phyloP scores from a whole-genome alignment of 306 rosid genomes.

The Vigna unguiculata region DNA sequence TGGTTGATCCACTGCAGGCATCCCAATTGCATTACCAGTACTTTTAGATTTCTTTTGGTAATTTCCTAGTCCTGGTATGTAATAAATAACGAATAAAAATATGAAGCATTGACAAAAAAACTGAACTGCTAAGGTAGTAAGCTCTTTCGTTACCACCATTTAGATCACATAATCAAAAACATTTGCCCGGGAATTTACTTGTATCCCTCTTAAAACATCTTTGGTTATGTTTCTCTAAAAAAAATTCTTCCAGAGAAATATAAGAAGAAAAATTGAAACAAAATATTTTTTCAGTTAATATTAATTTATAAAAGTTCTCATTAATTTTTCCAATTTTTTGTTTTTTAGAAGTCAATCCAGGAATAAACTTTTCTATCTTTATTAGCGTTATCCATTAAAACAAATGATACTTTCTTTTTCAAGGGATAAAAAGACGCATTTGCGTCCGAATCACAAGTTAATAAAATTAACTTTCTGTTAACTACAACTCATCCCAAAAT shows the following conservation, averaged over 20 bases:
- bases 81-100: not conserved
- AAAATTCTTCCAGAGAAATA: too few species aligned
- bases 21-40: not conserved
- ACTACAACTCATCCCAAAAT: not conserved
- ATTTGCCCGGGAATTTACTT: not conserved
- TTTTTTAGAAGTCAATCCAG: too few species aligned
- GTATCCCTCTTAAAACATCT: too few species aligned
- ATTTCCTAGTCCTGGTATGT: not conserved
- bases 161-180: too few species aligned
- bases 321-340: too few species aligned
- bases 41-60: not conserved
- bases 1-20: not conserved
- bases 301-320: too few species aligned
- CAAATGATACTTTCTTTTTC: too few species aligned
- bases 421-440: not conserved
- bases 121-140: constrained; percentile 1
- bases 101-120: not conserved
- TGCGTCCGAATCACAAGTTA: not conserved
- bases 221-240: too few species aligned
- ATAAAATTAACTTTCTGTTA: not conserved
- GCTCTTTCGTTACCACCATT: not conserved
- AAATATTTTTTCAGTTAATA: too few species aligned
- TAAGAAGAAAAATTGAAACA: too few species aligned
- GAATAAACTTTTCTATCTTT: too few species aligned
- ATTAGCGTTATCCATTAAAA: too few species aligned